A percentile compares a stretch with the other conserved stretches of the same genome.
phyloP scores from a whole-genome alignment of 192 early-diverging fungal genomes.

The Haplosporangium gracile region DNA sequence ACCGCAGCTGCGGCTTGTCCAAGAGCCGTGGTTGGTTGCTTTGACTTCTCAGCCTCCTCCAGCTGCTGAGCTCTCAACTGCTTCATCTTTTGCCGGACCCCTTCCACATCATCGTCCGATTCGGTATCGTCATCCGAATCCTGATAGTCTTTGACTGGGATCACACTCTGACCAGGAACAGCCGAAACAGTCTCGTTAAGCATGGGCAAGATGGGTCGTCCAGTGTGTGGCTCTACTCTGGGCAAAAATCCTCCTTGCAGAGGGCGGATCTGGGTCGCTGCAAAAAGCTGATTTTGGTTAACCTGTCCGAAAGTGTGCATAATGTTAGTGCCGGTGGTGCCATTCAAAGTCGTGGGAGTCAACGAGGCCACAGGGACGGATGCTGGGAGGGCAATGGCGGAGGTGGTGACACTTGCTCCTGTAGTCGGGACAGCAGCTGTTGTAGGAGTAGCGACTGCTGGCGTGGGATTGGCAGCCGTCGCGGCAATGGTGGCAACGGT shows the following conservation, averaged over 20 bases:
- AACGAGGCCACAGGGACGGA: constrained; percentile 22
- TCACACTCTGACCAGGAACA: constrained; percentile 54
- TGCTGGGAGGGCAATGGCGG: not conserved
- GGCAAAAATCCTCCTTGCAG: constrained; percentile 56
- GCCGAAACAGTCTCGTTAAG: constrained; percentile 56
- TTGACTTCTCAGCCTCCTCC: constrained; percentile 51
- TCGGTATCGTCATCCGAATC: constrained; percentile 66
- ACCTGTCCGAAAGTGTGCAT: constrained; percentile 42
- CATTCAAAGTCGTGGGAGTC: constrained; percentile 19
- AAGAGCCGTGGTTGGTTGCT: not conserved
- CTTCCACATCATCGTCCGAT: constrained; percentile 66
- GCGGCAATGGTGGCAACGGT: not conserved
- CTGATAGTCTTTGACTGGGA: constrained; percentile 48
- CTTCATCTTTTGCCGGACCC: constrained; percentile 64
- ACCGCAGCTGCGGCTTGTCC: not conserved
- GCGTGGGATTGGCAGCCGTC: not conserved
- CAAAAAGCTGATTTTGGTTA: constrained; percentile 27
- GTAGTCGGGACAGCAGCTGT: not conserved
- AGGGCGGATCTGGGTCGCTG: constrained; percentile 36
- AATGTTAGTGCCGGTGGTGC: constrained; percentile 12
- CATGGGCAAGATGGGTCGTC: constrained; percentile 53
- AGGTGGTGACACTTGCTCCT: not conserved
- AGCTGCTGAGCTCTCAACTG: constrained; percentile 55
- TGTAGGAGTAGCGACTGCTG: not conserved
- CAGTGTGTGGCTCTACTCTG: constrained; percentile 45